A percentile compares a stretch with the other conserved stretches of the same genome.
Evolutionary conservation across 345 rosid genomes (phyloP).

Genomic region (Hirschfeldia incana): DNA sequence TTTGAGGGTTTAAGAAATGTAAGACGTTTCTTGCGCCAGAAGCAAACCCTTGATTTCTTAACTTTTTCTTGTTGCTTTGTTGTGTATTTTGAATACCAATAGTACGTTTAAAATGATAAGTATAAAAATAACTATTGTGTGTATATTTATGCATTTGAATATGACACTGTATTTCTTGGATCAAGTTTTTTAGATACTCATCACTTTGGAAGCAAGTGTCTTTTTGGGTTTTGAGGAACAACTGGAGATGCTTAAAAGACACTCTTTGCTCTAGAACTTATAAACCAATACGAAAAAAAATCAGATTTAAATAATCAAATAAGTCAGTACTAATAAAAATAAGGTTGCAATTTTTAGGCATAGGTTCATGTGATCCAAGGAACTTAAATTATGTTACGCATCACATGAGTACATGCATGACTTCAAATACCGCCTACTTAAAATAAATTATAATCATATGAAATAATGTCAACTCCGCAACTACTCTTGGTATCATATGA

Average conservation of each 20-base stretch:
- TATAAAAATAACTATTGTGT: background rate
- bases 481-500: background rate
- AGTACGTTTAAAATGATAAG: background rate
- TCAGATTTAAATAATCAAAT: background rate
- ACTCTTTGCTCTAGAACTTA: background rate
- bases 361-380: constrained; percentile 32
- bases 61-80: background rate
- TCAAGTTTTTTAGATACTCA: constrained; percentile 15
- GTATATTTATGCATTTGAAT: background rate
- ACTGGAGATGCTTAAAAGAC: constrained; percentile 20
- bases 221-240: constrained; percentile 15
- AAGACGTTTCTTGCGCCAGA: constrained; percentile 26
- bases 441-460: background rate
- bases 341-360: constrained; percentile 23
- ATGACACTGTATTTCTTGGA: constrained; percentile 23
- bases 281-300: background rate
- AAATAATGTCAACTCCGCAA: constrained; percentile 31
- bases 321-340: background rate
- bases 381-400: constrained; percentile 16
- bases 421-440: background rate
- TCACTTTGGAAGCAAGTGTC: constrained; percentile 24
- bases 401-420: constrained; percentile 35
- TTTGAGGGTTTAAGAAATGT: constrained; percentile 32
- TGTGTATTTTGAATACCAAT: background rate
- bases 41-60: constrained; percentile 11